Evolutionary conservation across 495 filamentous ascomycete species (phyloP), one percentile per base, ranked within the genome.

Genomic region (Acidomyces sp.): DNA sequence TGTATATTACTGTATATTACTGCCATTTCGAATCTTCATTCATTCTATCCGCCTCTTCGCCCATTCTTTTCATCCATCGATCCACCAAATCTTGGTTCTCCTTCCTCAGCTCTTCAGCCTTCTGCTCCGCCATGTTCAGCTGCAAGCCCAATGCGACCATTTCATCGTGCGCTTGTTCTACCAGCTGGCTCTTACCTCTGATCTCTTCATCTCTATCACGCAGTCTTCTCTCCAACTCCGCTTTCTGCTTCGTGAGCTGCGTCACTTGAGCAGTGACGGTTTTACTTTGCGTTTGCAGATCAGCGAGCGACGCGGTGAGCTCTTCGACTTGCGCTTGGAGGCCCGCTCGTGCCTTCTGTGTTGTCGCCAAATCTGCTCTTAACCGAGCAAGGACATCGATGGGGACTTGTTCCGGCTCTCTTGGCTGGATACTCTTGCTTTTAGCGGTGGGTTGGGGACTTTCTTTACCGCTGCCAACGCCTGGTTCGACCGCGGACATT

Each of bases 121-220:
- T 71, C 55, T 85, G 70, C 54, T 88, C 82, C 6, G 78, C 74
- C 68, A 93, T 75, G 53, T 93, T 85, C 3, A 94, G 69, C 59
- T 95, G 80, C 46, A 95, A 71, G 43, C 83, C 85, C 33, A 93
- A 60, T 2, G 83, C 75, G 27, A 87, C 71, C 48, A 90, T 72
- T 54, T 96, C 88, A 59, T 94, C 87, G 59, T 95, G 88, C 43
- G 92, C 77, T 51, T 86, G 75, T 72, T 84, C 79, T 2, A 93
- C 62, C 43, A 92, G 61, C 55, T 83, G 83, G 6, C 71, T 75
- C 63, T 96, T 96, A 17, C 70, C 83, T 42, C 65, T 70, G 13
- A 93, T 58, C 65, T 96, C 88, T 43, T 92, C 85, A 43, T 93
- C 83, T 13, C 81, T 65, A 56, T 94, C 88, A 30, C 69, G 77